phyloP scores from a whole-genome alignment of 139 green algal genomes.

The Coccomyxa sp. region DNA sequence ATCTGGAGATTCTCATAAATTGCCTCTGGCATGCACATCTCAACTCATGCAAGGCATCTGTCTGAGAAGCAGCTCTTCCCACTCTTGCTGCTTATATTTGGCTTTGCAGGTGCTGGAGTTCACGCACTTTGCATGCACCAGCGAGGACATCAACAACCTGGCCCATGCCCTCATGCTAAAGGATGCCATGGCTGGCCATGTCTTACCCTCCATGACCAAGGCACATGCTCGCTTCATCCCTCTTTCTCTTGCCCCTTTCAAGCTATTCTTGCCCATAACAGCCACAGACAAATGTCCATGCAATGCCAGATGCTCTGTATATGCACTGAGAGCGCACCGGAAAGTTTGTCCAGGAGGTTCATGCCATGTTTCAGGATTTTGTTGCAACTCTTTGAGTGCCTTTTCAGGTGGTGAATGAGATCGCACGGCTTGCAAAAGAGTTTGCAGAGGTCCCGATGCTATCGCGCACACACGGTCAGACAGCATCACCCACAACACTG shows the following conservation, averaged over 20 bases:
- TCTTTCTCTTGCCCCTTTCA: conserved; percentile 42
- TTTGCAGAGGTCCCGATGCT: conserved; percentile 93
- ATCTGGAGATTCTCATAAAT: not conserved
- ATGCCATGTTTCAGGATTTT: too few species aligned
- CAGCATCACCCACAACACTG: conserved; percentile 94
- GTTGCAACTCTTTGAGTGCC: too few species aligned
- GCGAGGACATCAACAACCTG: conserved; percentile 99
- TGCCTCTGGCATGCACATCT: not conserved
- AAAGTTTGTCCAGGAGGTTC: too few species aligned
- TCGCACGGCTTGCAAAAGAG: conserved; percentile 55
- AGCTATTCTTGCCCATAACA: not conserved
- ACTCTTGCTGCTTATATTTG: too few species aligned
- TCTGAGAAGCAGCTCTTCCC: not conserved
- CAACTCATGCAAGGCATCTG: not conserved
- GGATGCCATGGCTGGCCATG: conserved; percentile 68
- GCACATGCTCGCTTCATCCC: too few species aligned
- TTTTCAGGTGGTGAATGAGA: conserved; percentile 4
- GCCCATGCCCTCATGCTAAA: conserved; percentile 94
- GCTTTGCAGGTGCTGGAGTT: conserved; percentile 82
- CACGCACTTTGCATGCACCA: conserved; percentile 98
- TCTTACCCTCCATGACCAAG: conserved; percentile 86
- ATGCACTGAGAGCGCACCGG: not conserved
- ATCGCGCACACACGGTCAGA: conserved; percentile 94
- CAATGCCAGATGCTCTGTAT: not conserved
- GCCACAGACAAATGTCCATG: not conserved